Percentiles rank a stretch among this genome's conserved stretches.
These are phyloP conservation scores for Pichia eremophila DNA, from an alignment of 805 yeast genomes.

Conservation along the genomic window DNA sequence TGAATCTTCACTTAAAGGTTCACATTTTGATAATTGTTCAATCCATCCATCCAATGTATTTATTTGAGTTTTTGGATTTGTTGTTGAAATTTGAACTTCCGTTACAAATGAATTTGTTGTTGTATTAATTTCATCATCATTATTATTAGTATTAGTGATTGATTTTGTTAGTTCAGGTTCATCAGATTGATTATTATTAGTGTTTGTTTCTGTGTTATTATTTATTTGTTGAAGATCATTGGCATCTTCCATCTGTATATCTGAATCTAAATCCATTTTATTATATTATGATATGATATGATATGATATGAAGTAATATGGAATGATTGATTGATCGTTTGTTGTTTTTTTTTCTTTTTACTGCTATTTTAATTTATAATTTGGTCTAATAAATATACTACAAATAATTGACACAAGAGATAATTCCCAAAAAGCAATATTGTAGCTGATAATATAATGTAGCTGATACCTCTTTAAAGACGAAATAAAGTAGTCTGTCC, in stretches of 20 bases:
- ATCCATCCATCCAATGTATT: conserved; percentile 84
- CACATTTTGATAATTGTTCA: conserved; percentile 66
- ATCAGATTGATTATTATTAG: background rate
- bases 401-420: no score
- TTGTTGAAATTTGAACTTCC: conserved; percentile 12
- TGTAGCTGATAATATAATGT: no score
- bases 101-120: conserved; percentile 3
- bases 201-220: background rate
- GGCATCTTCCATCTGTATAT: conserved; percentile 80
- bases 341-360: no score
- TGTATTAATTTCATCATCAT: background rate
- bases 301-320: no score
- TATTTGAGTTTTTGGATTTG: conserved; percentile 29
- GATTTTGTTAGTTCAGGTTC: background rate
- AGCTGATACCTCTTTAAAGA: no score
- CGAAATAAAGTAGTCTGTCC: no score
- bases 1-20: conserved; percentile 71
- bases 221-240: conserved; percentile 25
- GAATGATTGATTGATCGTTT: no score
- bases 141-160: background rate
- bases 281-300: background rate
- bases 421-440: no score
- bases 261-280: conserved; percentile 66
- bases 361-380: no score
- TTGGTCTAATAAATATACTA: no score